phyloP scores from a whole-genome alignment of 371 early-diverging fungal genomes.

The Rhizomucor miehei region DNA sequence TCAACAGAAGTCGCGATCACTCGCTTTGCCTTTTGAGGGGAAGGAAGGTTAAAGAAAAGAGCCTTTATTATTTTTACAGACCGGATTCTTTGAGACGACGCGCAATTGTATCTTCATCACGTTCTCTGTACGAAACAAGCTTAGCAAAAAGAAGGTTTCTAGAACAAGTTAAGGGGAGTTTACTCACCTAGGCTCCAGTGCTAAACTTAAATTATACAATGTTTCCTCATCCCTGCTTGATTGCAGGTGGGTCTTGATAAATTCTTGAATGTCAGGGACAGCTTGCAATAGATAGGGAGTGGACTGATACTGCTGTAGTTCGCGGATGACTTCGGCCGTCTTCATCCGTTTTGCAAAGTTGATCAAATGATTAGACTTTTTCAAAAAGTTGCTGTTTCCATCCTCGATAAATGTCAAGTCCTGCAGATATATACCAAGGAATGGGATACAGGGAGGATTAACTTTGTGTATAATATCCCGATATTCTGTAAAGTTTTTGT shows the following conservation, averaged over 20 bases:
- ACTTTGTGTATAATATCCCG: conserved; percentile 81
- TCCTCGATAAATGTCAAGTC: conserved; percentile 93
- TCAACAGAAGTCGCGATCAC: no score
- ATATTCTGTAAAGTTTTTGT: conserved; percentile 83
- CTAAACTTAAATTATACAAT: conserved; percentile 68
- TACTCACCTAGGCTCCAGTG: conserved; percentile 66
- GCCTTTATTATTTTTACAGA: conserved; percentile 40
- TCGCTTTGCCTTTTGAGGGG: no score
- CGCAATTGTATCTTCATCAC: conserved; percentile 63
- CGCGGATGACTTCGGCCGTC: conserved; percentile 84
- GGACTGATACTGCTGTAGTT: conserved; percentile 88
- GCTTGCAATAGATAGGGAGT: conserved; percentile 74
- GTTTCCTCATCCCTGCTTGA: conserved; percentile 66
- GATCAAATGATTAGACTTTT: conserved; percentile 62
- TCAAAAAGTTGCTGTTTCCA: conserved; percentile 81
- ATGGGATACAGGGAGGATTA: conserved; percentile 93
- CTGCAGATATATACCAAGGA: conserved; percentile 83
- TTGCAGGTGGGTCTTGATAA: conserved; percentile 62
- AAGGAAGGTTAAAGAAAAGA: conserved; percentile 3
- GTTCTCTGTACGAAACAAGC: conserved; percentile 26
- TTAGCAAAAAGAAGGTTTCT: neutral
- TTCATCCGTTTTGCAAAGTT: conserved; percentile 90
- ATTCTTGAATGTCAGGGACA: conserved; percentile 82
- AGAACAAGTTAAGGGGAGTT: neutral
- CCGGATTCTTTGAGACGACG: conserved; percentile 62